Percentiles rank a stretch among this genome's conserved stretches.
These are phyloP conservation scores for Naegleria fowleri DNA, from an alignment of 208 protist genomes.

Conservation along the genomic window DNA sequence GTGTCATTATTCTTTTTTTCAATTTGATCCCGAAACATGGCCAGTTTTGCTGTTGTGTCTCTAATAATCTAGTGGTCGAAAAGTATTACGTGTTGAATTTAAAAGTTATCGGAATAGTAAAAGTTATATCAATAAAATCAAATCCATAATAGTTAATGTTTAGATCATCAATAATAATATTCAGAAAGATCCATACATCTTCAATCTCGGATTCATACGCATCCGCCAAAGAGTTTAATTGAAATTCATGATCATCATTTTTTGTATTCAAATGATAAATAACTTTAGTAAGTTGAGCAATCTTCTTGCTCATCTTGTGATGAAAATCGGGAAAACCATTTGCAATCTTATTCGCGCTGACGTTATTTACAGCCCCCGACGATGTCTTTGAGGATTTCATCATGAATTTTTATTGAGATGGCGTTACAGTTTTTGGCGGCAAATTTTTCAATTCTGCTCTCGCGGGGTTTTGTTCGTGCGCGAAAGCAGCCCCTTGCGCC, in stretches of 20 bases:
- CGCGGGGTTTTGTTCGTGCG: too few species aligned
- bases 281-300: slow-evolving; percentile 92
- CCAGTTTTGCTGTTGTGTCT: slow-evolving; percentile 58
- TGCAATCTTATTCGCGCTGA: not conserved
- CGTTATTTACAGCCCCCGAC: not conserved
- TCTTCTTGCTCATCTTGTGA: slow-evolving; percentile 92
- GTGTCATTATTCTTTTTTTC: slow-evolving; percentile 50
- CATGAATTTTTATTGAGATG: not conserved
- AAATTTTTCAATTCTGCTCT: too few species aligned
- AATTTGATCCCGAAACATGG: slow-evolving; percentile 46
- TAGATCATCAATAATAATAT: not conserved
- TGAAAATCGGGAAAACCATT: slow-evolving; percentile 63
- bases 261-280: slow-evolving; percentile 91
- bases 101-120: too few species aligned
- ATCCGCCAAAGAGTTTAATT: slow-evolving; percentile 56
- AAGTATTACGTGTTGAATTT: too few species aligned
- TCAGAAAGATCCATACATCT: slow-evolving; percentile 14
- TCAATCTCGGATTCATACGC: slow-evolving; percentile 72
- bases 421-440: not conserved
- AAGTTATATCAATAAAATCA: too few species aligned
- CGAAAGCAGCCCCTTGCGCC: too few species aligned
- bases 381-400: not conserved
- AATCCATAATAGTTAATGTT: slow-evolving; percentile 6
- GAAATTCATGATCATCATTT: slow-evolving; percentile 82
- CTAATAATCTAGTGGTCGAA: slow-evolving; percentile 44